phyloP scores from a whole-genome alignment of 2,329 filamentous ascomycete genomes.

The Parastagonospora avenae region DNA sequence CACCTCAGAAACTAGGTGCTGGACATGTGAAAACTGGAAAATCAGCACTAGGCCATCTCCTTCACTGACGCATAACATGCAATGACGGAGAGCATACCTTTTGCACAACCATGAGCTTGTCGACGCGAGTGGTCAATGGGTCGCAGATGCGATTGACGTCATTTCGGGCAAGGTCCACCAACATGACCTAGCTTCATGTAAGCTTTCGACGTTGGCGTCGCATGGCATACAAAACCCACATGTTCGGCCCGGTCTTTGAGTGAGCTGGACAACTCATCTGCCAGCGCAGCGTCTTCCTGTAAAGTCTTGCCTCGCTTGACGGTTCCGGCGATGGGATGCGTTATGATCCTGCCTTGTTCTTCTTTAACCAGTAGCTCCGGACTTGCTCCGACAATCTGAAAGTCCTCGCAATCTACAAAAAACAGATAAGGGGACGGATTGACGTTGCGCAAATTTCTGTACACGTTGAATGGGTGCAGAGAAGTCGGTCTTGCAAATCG shows the following conservation, averaged over 20 bases:
- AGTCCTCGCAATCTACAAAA: conserved; percentile 88
- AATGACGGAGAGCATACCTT: conserved; percentile 32
- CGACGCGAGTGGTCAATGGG: conserved; percentile 85
- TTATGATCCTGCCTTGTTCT: conserved; percentile 85
- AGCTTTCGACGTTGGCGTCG: conserved; percentile 64
- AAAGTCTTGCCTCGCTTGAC: conserved; percentile 82
- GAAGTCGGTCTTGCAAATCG: conserved; percentile 86
- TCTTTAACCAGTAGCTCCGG: conserved; percentile 94
- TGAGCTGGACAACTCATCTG: conserved; percentile 75
- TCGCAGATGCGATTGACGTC: conserved; percentile 96
- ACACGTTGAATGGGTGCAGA: conserved; percentile 97
- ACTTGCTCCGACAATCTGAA: conserved; percentile 93
- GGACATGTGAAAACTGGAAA: conserved; percentile 84
- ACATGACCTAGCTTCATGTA: conserved; percentile 73
- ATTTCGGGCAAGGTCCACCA: conserved; percentile 94
- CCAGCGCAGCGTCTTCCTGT: conserved; percentile 81
- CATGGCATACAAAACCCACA: conserved; percentile 25
- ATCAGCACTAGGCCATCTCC: conserved; percentile 12
- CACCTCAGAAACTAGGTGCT: conserved; percentile 95
- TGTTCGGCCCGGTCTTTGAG: conserved; percentile 74
- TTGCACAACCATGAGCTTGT: conserved; percentile 80
- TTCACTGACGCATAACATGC: conserved; percentile 1
- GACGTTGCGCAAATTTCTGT: conserved; percentile 92
- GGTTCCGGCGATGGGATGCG: conserved; percentile 95
- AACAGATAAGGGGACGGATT: conserved; percentile 98